These are phyloP conservation scores for Fusarium globosum DNA, from an alignment of 2,329 filamentous ascomycete genomes.

Conservation along the genomic window DNA sequence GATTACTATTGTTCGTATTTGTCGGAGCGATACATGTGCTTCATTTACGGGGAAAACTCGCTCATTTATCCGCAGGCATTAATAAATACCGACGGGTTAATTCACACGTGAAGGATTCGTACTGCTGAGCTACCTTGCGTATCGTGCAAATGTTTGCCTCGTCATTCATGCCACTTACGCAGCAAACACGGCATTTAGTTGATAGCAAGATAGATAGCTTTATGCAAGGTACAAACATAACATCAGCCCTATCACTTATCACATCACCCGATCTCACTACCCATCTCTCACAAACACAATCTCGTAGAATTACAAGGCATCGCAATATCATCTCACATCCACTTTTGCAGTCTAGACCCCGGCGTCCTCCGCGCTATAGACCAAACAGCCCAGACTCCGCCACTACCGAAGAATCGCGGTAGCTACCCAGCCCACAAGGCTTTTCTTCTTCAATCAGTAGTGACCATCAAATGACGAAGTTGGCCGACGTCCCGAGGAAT, in stretches of 20 bases:
- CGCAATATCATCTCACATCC: background rate
- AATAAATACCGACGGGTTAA: no score
- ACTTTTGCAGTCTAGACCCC: background rate
- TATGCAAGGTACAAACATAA: background rate
- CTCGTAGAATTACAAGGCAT: background rate
- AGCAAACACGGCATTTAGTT: background rate
- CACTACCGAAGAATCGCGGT: background rate
- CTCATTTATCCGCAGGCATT: background rate
- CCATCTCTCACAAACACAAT: background rate
- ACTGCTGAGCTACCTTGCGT: no score
- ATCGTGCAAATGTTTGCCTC: background rate
- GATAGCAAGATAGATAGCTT: background rate
- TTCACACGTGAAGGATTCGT: no score
- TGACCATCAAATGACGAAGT: background rate
- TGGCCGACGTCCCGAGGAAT: background rate
- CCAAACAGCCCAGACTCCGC: background rate
- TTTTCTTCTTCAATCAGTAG: no score
- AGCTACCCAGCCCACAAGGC: background rate
- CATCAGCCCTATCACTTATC: slow-evolving; percentile 18
- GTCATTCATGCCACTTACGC: background rate
- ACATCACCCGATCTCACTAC: background rate
- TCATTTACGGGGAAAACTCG: background rate
- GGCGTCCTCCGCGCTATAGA: background rate
- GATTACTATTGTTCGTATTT: background rate
- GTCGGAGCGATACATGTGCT: background rate